These are phyloP conservation scores for Teratosphaeriaceae sp. DNA, from an alignment of 2,329 filamentous ascomycete genomes.

Conservation along the genomic window DNA sequence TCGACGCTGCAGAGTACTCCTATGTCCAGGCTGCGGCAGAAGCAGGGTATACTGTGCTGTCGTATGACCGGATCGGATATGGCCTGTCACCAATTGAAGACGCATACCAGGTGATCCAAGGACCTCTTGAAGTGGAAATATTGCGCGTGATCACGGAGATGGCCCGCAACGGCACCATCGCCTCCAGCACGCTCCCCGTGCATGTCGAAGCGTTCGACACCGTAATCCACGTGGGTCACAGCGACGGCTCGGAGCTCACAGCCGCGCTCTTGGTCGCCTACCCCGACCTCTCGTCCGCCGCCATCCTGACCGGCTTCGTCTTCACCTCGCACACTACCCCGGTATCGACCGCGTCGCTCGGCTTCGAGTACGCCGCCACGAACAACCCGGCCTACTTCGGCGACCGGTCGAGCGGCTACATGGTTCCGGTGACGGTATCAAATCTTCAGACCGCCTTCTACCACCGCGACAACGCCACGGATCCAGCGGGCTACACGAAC, in stretches of 20 bases:
- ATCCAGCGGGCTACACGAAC: conserved; percentile 18
- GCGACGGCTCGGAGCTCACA: conserved; percentile 46
- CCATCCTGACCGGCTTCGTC: conserved; percentile 12
- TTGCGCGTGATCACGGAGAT: conserved; percentile 35
- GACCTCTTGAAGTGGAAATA: conserved; percentile 16
- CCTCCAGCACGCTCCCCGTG: background rate
- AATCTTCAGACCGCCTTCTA: conserved; percentile 31
- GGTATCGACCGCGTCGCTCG: background rate
- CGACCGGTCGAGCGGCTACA: conserved; percentile 20
- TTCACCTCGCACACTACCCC: background rate
- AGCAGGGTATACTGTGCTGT: conserved; percentile 10
- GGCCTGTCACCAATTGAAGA: conserved; percentile 10
- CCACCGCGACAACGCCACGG: conserved; percentile 7
- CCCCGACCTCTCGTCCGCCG: conserved; percentile 10
- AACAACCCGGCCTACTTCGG: conserved; percentile 5
- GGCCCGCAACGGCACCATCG: conserved; percentile 8
- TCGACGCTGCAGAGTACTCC: conserved; percentile 17
- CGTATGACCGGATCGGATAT: conserved; percentile 12
- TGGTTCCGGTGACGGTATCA: conserved; percentile 13
- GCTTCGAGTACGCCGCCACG: background rate
- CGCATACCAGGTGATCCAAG: conserved; percentile 12
- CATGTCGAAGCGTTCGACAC: conserved; percentile 26
- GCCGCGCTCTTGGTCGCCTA: conserved; percentile 8
- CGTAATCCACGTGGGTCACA: conserved; percentile 55
- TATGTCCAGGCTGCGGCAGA: conserved; percentile 6